Conservation (phyloP, 2,329 filamentous ascomycete species). For the Tolypocladium ophioglossoides region DNA sequence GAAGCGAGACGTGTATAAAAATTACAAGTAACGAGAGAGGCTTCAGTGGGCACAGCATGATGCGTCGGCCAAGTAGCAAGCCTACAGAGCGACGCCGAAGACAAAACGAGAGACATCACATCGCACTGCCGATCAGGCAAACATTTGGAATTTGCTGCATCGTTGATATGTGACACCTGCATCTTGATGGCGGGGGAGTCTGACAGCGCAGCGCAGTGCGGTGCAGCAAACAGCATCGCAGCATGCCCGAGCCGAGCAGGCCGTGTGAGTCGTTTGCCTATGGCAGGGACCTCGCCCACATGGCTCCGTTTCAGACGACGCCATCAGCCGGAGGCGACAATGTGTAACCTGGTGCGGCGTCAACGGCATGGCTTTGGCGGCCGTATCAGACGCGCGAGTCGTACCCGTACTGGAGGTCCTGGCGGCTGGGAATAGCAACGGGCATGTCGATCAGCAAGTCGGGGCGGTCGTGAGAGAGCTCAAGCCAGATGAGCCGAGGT, state of each 20-base stretch:
- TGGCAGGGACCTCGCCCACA: not conserved
- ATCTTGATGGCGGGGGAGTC: not conserved
- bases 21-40: not conserved
- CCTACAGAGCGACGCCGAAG: not conserved
- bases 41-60: not conserved
- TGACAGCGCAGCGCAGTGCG: not conserved
- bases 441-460: not conserved
- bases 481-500: not conserved
- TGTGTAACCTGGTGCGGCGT: not conserved
- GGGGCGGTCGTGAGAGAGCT: not conserved
- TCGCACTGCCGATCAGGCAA: not conserved
- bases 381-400: not conserved
- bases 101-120: not conserved
- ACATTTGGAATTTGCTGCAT: not conserved
- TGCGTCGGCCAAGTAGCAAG: not conserved
- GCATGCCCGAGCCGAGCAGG: not conserved
- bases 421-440: not conserved
- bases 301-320: slow-evolving; percentile 1
- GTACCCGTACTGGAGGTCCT: not conserved
- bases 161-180: not conserved
- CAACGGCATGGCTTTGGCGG: not conserved
- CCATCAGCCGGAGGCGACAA: not conserved
- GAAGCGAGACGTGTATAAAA: not conserved
- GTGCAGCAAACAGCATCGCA: not conserved
- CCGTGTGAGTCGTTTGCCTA: not conserved